A percentile compares a stretch with the other conserved stretches of the same genome.
These are phyloP conservation scores for Kentomonas sorsogonicus DNA, from an alignment of 208 protist species.

Conservation along the genomic window DNA sequence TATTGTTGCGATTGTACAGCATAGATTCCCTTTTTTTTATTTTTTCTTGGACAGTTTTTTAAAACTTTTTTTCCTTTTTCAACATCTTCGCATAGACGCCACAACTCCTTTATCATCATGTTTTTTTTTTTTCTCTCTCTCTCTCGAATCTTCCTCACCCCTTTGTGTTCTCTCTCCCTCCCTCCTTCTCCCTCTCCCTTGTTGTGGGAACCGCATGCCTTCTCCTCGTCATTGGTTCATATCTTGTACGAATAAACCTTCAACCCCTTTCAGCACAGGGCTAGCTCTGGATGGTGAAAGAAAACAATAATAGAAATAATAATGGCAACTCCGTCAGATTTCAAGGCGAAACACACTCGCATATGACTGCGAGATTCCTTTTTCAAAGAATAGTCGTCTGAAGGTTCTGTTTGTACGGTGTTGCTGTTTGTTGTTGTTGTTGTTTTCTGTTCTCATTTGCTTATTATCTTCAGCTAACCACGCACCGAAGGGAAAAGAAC, in stretches of 20 bases:
- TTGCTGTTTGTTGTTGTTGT: not conserved
- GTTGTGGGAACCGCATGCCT: not conserved
- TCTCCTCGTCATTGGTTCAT: not conserved
- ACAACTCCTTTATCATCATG: slow-evolving; percentile 1
- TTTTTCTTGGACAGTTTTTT: slow-evolving; percentile 1
- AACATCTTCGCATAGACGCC: not conserved
- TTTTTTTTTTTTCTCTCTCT: slow-evolving; percentile 8
- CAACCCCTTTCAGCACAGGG: too few species aligned
- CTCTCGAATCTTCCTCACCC: not conserved
- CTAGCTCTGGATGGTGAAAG: too few species aligned
- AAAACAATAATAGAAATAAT: too few species aligned
- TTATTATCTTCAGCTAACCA: too few species aligned
- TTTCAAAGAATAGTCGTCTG: not conserved
- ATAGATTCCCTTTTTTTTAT: slow-evolving; percentile 7
- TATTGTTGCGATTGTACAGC: not conserved
- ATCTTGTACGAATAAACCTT: too few species aligned
- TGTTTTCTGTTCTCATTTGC: too few species aligned
- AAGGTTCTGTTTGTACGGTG: not conserved
- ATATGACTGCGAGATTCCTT: not conserved
- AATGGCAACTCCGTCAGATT: not conserved
- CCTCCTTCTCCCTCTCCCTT: not conserved
- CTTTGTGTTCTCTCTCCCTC: not conserved
- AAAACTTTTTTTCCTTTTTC: slow-evolving; percentile 7
- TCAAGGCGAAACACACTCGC: not conserved
- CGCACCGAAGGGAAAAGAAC: too few species aligned